Evolutionary conservation across 1,139 yeast genomes (phyloP).

Genomic region (Hyphopichia burtonii): DNA sequence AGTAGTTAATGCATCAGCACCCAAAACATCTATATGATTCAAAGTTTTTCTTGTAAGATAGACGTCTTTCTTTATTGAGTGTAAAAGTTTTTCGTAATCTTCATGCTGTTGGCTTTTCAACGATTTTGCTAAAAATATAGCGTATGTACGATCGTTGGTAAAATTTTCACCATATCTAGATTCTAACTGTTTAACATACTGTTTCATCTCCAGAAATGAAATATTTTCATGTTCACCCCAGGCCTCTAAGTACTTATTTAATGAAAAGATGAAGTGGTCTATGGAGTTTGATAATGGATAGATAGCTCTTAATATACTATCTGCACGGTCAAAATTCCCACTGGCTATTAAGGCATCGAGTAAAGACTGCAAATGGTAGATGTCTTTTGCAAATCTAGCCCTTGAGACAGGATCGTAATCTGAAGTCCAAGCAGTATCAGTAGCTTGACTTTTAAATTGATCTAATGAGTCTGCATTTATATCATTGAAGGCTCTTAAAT

Average conservation of each 20-base stretch:
- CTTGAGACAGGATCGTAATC: slow-evolving; percentile 43
- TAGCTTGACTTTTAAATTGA: slow-evolving; percentile 12
- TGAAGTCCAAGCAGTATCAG: slow-evolving; percentile 33
- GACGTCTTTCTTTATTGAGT: slow-evolving; percentile 7
- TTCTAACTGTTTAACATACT: slow-evolving; percentile 26
- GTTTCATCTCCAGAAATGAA: neutral
- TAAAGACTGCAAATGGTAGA: slow-evolving; percentile 69
- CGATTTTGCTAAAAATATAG: slow-evolving; percentile 34
- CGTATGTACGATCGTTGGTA: slow-evolving; percentile 45
- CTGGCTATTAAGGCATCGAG: slow-evolving; percentile 78
- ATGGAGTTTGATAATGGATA: slow-evolving; percentile 40
- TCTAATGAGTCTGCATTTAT: slow-evolving; percentile 15
- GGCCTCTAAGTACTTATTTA: slow-evolving; percentile 39
- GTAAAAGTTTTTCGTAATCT: slow-evolving; percentile 9
- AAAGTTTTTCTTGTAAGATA: slow-evolving; percentile 40
- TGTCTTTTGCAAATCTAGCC: slow-evolving; percentile 54
- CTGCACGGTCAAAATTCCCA: slow-evolving; percentile 70
- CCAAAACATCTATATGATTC: slow-evolving; percentile 65
- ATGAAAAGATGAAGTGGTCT: slow-evolving; percentile 31
- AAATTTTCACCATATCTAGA: slow-evolving; percentile 12
- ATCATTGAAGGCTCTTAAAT: slow-evolving; percentile 22
- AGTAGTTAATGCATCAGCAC: slow-evolving; percentile 56
- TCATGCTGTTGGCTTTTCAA: slow-evolving; percentile 17
- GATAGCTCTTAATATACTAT: slow-evolving; percentile 58
- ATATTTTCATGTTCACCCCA: slow-evolving; percentile 12